phyloP scores from a whole-genome alignment of 2,329 filamentous ascomycete species.

The Claviceps maximensis region DNA sequence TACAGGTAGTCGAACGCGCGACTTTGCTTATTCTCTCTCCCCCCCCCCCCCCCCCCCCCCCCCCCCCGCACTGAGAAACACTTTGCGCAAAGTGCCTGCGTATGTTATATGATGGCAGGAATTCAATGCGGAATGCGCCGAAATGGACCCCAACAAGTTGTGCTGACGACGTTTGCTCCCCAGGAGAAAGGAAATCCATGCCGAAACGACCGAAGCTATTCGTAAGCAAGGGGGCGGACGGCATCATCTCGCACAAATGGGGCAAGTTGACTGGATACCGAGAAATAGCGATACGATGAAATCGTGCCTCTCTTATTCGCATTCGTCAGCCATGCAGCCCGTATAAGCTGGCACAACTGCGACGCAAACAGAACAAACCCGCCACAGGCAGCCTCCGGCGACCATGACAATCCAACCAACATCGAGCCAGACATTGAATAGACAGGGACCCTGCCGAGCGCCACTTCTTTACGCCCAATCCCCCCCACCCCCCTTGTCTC shows the following conservation, averaged over 20 bases:
- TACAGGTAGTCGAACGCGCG: not conserved
- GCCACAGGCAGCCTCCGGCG: not conserved
- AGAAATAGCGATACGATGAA: not conserved
- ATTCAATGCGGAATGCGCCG: not conserved
- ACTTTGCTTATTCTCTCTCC: not conserved
- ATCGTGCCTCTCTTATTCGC: not conserved
- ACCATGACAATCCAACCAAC: not conserved
- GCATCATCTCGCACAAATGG: not conserved
- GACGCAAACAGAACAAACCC: conserved; percentile 1
- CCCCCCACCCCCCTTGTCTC: conserved; percentile 2
- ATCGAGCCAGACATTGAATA: not conserved
- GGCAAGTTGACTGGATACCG: not conserved
- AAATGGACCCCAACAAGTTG: not conserved
- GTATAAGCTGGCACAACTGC: conserved; percentile 1
- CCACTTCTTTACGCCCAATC: not conserved
- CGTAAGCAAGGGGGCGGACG: not conserved
- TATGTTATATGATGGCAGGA: not conserved
- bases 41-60: no score
- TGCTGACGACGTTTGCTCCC: conserved; percentile 1
- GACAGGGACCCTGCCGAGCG: conserved; percentile 2
- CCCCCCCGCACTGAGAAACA: not conserved
- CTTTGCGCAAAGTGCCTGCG: not conserved
- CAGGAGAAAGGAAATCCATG: not conserved
- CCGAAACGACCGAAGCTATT: not conserved
- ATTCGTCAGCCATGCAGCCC: not conserved